Evolutionary conservation across 495 filamentous ascomycete genomes (phyloP).

Genomic region (Penicillium verhagenii): DNA sequence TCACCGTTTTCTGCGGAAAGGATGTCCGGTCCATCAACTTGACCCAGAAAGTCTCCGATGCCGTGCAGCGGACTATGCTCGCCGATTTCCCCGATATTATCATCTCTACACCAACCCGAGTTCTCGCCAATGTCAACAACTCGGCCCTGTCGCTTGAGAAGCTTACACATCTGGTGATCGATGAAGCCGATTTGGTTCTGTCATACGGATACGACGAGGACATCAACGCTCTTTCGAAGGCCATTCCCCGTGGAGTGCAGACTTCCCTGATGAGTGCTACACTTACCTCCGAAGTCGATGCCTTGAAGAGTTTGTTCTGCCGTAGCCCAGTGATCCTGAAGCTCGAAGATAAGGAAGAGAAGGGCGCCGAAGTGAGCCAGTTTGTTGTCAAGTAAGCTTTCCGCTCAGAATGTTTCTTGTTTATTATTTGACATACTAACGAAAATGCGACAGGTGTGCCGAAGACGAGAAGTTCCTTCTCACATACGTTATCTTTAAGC

Average conservation of each 20-base stretch:
- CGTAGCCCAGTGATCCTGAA: constrained; percentile 75
- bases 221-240: constrained; percentile 69
- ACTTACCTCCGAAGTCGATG: constrained; percentile 80
- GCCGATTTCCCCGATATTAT: constrained; percentile 88
- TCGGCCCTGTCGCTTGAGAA: constrained; percentile 65
- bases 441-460: constrained; percentile 57
- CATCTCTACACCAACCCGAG: constrained; percentile 81
- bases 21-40: constrained; percentile 79
- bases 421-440: constrained; percentile 8
- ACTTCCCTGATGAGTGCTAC: constrained; percentile 93
- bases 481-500: constrained; percentile 89
- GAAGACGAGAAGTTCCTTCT: constrained; percentile 98
- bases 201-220: constrained; percentile 95
- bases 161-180: constrained; percentile 80
- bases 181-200: constrained; percentile 93
- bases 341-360: constrained; percentile 70
- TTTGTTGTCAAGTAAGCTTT: constrained; percentile 71
- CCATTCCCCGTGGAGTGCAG: constrained; percentile 81
- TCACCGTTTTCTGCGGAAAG: constrained; percentile 80
- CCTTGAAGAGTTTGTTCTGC: constrained; percentile 82
- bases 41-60: constrained; percentile 82
- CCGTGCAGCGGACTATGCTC: constrained; percentile 78
- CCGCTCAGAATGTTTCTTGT: not conserved
- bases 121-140: constrained; percentile 66
- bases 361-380: constrained; percentile 73